phyloP scores from a whole-genome alignment of 2,329 filamentous ascomycete genomes.

The Aspergillus eucalypticola region DNA sequence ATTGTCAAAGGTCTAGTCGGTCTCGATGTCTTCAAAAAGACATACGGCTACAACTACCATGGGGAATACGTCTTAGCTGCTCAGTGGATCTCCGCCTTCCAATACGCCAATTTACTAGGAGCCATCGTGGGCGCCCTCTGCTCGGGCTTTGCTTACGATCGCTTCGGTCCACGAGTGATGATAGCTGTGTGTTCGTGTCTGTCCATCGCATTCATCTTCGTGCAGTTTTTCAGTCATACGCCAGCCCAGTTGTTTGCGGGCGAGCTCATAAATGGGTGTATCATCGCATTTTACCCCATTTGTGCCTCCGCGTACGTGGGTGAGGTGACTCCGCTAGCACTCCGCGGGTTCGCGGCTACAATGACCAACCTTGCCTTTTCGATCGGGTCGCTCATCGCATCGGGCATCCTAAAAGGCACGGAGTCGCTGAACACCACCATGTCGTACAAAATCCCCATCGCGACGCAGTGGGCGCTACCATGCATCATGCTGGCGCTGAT shows the following conservation, averaged over 20 bases:
- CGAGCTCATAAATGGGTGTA: slow-evolving; percentile 62
- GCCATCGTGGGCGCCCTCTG: slow-evolving; percentile 28
- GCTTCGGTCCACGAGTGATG: slow-evolving; percentile 30
- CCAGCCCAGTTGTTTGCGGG: slow-evolving; percentile 59
- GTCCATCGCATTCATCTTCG: slow-evolving; percentile 56
- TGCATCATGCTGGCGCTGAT: slow-evolving; percentile 24
- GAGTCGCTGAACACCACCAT: slow-evolving; percentile 15
- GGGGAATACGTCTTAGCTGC: slow-evolving; percentile 28
- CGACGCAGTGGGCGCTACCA: slow-evolving; percentile 28
- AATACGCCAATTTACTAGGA: slow-evolving; percentile 29
- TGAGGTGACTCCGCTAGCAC: slow-evolving; percentile 32
- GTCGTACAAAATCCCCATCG: slow-evolving; percentile 30
- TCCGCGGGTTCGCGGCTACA: slow-evolving; percentile 32
- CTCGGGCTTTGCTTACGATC: slow-evolving; percentile 28
- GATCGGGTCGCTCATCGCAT: slow-evolving; percentile 36
- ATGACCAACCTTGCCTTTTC: slow-evolving; percentile 35
- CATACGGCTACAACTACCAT: slow-evolving; percentile 29
- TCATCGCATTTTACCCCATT: slow-evolving; percentile 63
- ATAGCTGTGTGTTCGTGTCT: slow-evolving; percentile 26
- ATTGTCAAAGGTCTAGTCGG: slow-evolving; percentile 30
- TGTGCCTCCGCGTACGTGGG: slow-evolving; percentile 47
- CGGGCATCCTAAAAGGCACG: slow-evolving; percentile 31
- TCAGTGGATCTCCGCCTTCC: slow-evolving; percentile 30
- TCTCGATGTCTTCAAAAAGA: slow-evolving; percentile 29
- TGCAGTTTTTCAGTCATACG: slow-evolving; percentile 63